Evolutionary conservation across 2,329 filamentous ascomycete genomes (phyloP).

Genomic region (Colletotrichum sp.): DNA sequence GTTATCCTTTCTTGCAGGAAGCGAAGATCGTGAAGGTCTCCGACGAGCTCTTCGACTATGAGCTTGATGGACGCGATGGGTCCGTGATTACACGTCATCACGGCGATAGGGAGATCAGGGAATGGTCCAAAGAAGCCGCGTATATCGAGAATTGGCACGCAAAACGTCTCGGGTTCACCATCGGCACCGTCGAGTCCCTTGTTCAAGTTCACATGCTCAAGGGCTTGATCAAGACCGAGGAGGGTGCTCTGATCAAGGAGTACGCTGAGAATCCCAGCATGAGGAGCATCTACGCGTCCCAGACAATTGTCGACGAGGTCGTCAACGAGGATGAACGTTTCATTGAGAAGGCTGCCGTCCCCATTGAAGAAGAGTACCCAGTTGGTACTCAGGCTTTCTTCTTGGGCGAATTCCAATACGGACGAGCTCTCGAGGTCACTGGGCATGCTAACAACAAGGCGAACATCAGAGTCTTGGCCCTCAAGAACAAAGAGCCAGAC

Average conservation of each 20-base stretch:
- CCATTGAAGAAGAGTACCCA: constrained; percentile 92
- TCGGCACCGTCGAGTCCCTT: constrained; percentile 85
- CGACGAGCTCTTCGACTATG: constrained; percentile 92
- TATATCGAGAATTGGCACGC: constrained; percentile 87
- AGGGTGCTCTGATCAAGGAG: constrained; percentile 90
- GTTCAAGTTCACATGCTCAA: constrained; percentile 94
- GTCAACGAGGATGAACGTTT: constrained; percentile 92
- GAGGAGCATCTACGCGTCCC: constrained; percentile 89
- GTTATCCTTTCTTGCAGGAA: constrained; percentile 95
- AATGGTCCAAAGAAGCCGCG: constrained; percentile 84
- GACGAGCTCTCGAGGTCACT: constrained; percentile 83
- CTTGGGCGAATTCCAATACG: constrained; percentile 91
- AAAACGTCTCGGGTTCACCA: constrained; percentile 87
- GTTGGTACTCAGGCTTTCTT: constrained; percentile 86
- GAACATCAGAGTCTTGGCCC: constrained; percentile 76
- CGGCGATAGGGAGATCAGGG: constrained; percentile 74
- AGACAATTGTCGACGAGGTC: constrained; percentile 88
- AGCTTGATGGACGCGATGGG: constrained; percentile 67
- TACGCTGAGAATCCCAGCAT: constrained; percentile 86
- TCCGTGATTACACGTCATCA: constrained; percentile 75
- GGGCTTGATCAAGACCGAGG: constrained; percentile 87
- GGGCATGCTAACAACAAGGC: constrained; percentile 77
- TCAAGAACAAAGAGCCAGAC: constrained; percentile 77
- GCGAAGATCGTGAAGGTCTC: constrained; percentile 88
- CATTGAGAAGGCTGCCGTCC: constrained; percentile 84